Base-by-base conservation (phyloP, 192 early-diverging fungal genomes). In the Coemansia sp. region DNA sequence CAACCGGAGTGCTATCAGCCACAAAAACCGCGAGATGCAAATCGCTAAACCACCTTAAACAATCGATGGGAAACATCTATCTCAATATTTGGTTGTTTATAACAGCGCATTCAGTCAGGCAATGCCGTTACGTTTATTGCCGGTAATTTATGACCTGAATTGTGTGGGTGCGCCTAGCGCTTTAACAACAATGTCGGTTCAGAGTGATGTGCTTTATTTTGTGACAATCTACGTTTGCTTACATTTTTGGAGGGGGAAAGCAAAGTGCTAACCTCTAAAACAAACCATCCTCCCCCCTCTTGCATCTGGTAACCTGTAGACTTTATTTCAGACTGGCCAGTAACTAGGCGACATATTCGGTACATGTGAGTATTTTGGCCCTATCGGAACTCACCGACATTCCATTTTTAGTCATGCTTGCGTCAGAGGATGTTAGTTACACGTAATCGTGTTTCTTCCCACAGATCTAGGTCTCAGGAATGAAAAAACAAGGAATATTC, bases 111-210 rank as follows among this genome's bases (percentile, higher is more conserved):
- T 38, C 37, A 42, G 42, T 17, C 42, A 5, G 42, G 42, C 42
- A 44, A 44, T 44, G 14, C 15, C 42, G 53, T 32, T 57, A 57
- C 53, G 53, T 17, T 31, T 57, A 57, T 57, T 57, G 53, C 23
- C 21, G 29, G 53, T 15, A 57, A 32, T 27, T 31, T 57, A 32
- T 15, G 14, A 15, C 29, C 14, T 57, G 53, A 27, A 44, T 44
- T 44, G 42, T 44, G 42, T 44, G 42, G 42, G 42, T 17, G 42
- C 42, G 17, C 42, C 42, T 44, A 44, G 42, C 14, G 42, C 42
- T 17, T 44, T 44, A 44, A 17, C 42, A 17, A 17, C 42, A 44
- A 17, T 44, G 42, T 44, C 14, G 42, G 42, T 5, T 48, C 45
- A 48, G 17, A 48, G 45, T 48, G 45, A 53, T 53, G 25, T 53